These are phyloP conservation scores for Boletus sp. DNA, from an alignment of 768 basidiomycete species.

Conservation along the genomic window DNA sequence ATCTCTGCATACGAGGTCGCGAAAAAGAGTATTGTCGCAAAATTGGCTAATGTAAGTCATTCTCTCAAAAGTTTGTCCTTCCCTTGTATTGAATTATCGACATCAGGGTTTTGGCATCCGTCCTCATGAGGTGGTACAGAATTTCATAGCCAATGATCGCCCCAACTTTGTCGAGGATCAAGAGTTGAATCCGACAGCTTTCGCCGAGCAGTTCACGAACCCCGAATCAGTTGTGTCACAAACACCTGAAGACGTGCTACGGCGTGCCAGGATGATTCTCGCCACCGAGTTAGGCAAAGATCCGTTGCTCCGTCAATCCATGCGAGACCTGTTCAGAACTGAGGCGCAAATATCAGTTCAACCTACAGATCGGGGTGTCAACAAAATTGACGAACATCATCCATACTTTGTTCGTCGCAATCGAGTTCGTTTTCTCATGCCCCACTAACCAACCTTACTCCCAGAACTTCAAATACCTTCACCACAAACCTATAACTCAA, in stretches of 20 bases:
- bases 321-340: slow-evolving; percentile 71
- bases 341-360: slow-evolving; percentile 75
- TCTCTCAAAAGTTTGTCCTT: not conserved
- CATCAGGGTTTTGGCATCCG: slow-evolving; percentile 82
- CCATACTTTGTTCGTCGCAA: slow-evolving; percentile 59
- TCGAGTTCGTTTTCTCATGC: not conserved
- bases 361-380: slow-evolving; percentile 84
- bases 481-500: slow-evolving; percentile 67
- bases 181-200: slow-evolving; percentile 71
- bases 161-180: slow-evolving; percentile 79
- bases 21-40: slow-evolving; percentile 74
- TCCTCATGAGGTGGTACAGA: slow-evolving; percentile 81
- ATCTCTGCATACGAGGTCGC: slow-evolving; percentile 82
- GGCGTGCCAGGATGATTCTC: slow-evolving; percentile 77
- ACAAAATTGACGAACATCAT: slow-evolving; percentile 74
- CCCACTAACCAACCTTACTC: slow-evolving; percentile 4
- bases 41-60: slow-evolving; percentile 71
- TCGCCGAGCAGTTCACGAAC: slow-evolving; percentile 85
- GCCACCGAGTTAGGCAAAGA: slow-evolving; percentile 92
- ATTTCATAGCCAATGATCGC: slow-evolving; percentile 62
- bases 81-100: not conserved
- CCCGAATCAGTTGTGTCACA: slow-evolving; percentile 58
- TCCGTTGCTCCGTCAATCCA: slow-evolving; percentile 76
- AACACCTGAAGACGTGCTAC: slow-evolving; percentile 65
- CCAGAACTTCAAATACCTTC: slow-evolving; percentile 94